Percentiles rank a stretch among this genome's conserved stretches.
Conservation (phyloP, 2,329 filamentous ascomycete genomes). For the Microdochium paspali region DNA sequence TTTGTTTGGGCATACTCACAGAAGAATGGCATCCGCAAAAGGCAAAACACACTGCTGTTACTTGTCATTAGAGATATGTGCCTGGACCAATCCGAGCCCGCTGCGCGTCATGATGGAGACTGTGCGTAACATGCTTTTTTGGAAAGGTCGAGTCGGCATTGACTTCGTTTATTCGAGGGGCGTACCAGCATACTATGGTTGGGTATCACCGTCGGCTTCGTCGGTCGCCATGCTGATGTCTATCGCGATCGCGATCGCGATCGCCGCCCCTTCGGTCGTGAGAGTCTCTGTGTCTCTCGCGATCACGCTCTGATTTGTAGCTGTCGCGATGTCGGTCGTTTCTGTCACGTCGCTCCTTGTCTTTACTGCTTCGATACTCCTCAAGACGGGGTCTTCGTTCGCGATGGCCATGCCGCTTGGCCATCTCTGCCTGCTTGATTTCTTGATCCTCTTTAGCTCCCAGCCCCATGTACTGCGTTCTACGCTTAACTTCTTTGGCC, state of each 20-base stretch:
- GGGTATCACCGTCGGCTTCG: not conserved
- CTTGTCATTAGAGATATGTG: too few species aligned
- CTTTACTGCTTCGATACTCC: constrained; percentile 37
- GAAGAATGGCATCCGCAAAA: too few species aligned
- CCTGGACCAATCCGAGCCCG: too few species aligned
- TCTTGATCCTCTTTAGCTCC: constrained; percentile 75
- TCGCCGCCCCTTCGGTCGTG: constrained; percentile 17
- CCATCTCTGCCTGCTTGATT: constrained; percentile 55
- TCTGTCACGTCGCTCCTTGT: constrained; percentile 30
- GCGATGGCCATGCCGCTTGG: constrained; percentile 29
- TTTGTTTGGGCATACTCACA: too few species aligned
- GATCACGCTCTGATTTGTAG: constrained; percentile 37
- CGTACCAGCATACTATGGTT: not conserved
- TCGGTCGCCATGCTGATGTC: constrained; percentile 12
- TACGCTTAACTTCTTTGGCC: constrained; percentile 54
- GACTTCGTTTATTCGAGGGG: too few species aligned
- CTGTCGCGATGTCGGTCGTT: constrained; percentile 29
- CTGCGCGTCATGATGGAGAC: too few species aligned
- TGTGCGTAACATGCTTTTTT: too few species aligned
- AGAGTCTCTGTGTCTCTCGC: constrained; percentile 24
- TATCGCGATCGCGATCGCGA: constrained; percentile 12
- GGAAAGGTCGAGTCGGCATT: too few species aligned
- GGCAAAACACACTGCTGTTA: too few species aligned
- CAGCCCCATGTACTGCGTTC: constrained; percentile 76
- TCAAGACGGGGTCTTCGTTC: constrained; percentile 34